Conservation (phyloP, 768 basidiomycete genomes). For the Boletus rubropictus region DNA sequence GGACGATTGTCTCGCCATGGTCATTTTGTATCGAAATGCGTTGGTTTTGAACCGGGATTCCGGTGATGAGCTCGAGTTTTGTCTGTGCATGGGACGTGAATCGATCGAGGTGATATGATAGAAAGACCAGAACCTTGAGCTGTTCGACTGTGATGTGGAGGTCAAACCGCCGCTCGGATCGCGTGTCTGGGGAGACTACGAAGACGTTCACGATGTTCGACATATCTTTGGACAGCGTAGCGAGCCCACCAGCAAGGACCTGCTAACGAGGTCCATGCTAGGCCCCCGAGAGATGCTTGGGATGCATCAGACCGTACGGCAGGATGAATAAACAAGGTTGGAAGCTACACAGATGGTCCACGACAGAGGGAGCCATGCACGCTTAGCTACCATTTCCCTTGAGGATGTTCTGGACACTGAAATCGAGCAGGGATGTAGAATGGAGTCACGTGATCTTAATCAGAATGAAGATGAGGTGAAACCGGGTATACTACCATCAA, state of each 20-base stretch:
- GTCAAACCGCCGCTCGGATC: constrained; percentile 83
- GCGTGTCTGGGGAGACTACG: constrained; percentile 82
- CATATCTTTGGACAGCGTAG: constrained; percentile 24
- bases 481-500: constrained; percentile 1
- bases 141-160: constrained; percentile 65
- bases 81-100: constrained; percentile 34
- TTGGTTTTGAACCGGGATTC: constrained; percentile 74
- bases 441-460: background rate
- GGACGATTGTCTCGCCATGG: constrained; percentile 44
- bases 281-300: background rate
- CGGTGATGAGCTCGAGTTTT: constrained; percentile 89
- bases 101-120: background rate
- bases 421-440: too few species aligned
- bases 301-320: background rate
- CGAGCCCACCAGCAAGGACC: background rate
- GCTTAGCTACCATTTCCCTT: too few species aligned
- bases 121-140: constrained; percentile 60
- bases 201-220: constrained; percentile 58
- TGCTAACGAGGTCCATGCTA: background rate
- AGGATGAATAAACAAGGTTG: too few species aligned
- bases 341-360: too few species aligned
- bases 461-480: background rate
- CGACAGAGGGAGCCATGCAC: too few species aligned
- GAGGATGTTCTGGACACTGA: too few species aligned
- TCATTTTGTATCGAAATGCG: constrained; percentile 56